Conservation (phyloP, 2,329 filamentous ascomycete genomes). For the Cladosporium sp. region DNA sequence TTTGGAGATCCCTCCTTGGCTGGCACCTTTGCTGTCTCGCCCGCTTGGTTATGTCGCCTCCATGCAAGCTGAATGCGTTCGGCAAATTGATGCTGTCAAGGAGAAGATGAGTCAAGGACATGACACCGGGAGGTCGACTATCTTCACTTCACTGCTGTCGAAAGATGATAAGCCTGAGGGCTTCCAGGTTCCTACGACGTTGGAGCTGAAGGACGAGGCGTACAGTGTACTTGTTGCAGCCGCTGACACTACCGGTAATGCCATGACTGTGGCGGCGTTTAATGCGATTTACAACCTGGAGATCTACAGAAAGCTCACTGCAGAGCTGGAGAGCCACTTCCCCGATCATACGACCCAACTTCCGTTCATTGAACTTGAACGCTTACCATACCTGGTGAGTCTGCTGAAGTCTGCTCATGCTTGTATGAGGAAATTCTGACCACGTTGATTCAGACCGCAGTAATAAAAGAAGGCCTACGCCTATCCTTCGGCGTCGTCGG, state of each 20-base stretch:
- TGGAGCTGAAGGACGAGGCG: constrained; percentile 33
- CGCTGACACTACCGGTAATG: constrained; percentile 40
- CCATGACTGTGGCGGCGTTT: constrained; percentile 36
- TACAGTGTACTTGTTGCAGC: constrained; percentile 35
- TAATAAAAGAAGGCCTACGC: constrained; percentile 42
- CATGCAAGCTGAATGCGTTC: constrained; percentile 25
- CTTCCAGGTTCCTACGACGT: constrained; percentile 27
- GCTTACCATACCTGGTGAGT: neutral
- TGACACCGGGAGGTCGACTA: neutral
- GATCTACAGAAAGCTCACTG: constrained; percentile 23
- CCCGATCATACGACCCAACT: neutral
- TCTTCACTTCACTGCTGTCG: neutral
- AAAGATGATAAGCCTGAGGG: constrained; percentile 22
- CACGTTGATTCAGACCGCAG: constrained; percentile 29
- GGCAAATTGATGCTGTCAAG: constrained; percentile 26
- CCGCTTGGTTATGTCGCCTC: constrained; percentile 24
- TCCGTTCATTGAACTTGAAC: neutral
- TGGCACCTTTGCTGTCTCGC: constrained; percentile 27
- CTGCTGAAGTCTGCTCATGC: too few species aligned
- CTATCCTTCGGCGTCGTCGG: constrained; percentile 38
- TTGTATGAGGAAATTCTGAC: neutral
- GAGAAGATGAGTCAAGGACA: neutral
- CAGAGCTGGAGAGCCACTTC: neutral
- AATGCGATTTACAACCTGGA: constrained; percentile 32
- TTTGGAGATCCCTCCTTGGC: constrained; percentile 27